phyloP scores from a whole-genome alignment of 306 rosid genomes.

The Corylus americana region DNA sequence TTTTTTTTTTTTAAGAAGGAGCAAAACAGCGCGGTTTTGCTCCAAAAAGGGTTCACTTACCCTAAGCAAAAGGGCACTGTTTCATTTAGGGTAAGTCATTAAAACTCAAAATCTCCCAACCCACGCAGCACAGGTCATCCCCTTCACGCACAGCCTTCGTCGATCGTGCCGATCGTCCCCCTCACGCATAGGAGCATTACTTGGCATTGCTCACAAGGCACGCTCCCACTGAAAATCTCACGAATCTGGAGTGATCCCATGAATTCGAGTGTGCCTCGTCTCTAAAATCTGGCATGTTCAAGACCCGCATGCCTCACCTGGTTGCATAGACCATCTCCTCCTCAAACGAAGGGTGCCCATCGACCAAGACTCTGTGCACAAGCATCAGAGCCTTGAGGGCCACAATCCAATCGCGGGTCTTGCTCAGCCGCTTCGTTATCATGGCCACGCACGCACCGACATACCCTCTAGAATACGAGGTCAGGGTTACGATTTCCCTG shows the following conservation, averaged over 20 bases:
- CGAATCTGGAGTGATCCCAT: conserved; percentile 74
- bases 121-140: too few species aligned
- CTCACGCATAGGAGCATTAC: too few species aligned
- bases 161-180: too few species aligned
- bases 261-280: conserved; percentile 84
- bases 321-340: conserved; percentile 64
- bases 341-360: conserved; percentile 71
- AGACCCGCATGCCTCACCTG: conserved; percentile 55
- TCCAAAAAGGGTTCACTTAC: too few species aligned
- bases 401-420: conserved; percentile 86
- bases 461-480: conserved; percentile 55
- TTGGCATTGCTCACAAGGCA: too few species aligned
- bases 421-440: conserved; percentile 60
- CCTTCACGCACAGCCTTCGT: too few species aligned
- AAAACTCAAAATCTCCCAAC: too few species aligned
- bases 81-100: too few species aligned
- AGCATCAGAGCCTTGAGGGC: conserved; percentile 79
- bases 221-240: conserved; percentile 38
- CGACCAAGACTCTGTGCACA: conserved; percentile 65
- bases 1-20: too few species aligned
- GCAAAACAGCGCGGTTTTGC: too few species aligned
- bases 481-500: conserved; percentile 57
- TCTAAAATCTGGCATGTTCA: conserved; percentile 67
- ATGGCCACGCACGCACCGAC: conserved; percentile 58
- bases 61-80: too few species aligned